Evolutionary conservation across 2,329 filamentous ascomycete species (phyloP), one percentile per base, ranked within the genome.

Genomic region (Dothistroma pini): DNA sequence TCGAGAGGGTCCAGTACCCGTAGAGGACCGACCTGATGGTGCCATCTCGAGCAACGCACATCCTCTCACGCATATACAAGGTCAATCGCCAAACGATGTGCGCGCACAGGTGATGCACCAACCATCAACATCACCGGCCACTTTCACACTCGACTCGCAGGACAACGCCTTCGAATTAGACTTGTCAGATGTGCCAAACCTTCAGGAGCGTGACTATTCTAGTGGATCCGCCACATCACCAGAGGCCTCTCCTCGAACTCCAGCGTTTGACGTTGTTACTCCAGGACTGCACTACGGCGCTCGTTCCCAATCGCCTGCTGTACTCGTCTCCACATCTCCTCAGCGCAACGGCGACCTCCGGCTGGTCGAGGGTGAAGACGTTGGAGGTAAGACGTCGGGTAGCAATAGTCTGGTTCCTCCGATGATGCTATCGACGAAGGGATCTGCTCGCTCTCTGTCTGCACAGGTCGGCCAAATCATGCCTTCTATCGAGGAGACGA

Each of bases 231-330:
- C 16, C n/a, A 52, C 58, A 12, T 60, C 53, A 29, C 47, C 52
- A 19, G 60, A 58, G 21, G 52, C 47, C 2, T 62, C 56, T 6
- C 60, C 60, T 2, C 51, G 52, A n/a, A 58, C 60, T 21, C 56
- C 60, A 22, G 56, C 56, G 5, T 29, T 52, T 12, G 56, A 62
- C 14, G 16, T 35, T 16, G 38, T 35, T n/a, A 11, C 16, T n/a
- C 11, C 32, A 38, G 14, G 10, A 2, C 9, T 44, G 9, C 8
- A 44, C 16, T 9, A 44, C n/a, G 8, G 14, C n/a, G n/a, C 41
- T 9, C 41, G 41, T 19, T 2, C 41, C 4, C 41, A 19, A 44
- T 44, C 41, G n/a, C 41, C 41, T 44, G 41, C 41, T 19, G 14
- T 19, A n/a, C n/a, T 44, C 4, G n/a, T 44, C 41, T 50, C 22